Evolutionary conservation across 2,329 filamentous ascomycete genomes (phyloP).

Genomic region (Ceratocystis alfenasii): DNA sequence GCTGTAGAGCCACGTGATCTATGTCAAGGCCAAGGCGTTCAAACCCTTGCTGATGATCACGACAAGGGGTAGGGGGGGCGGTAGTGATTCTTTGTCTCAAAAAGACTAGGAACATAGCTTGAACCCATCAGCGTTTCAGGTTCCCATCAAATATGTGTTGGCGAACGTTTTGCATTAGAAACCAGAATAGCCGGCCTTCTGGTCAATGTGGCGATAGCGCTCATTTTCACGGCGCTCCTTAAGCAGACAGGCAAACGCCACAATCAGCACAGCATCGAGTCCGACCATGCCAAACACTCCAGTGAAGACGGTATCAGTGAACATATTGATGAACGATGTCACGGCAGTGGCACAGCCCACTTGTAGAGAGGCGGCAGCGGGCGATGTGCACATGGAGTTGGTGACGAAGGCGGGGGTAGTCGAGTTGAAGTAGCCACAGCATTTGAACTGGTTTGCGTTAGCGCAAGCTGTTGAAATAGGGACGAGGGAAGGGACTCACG

Average conservation of each 20-base stretch:
- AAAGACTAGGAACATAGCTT: background rate
- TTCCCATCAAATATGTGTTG: background rate
- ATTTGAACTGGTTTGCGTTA: conserved; percentile 47
- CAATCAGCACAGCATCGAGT: conserved; percentile 54
- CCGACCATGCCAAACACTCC: conserved; percentile 68
- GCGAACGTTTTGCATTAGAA: conserved; percentile 30
- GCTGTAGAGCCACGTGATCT: background rate
- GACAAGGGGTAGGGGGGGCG: too few relatives aligned
- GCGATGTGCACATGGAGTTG: conserved; percentile 55
- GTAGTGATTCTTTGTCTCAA: too few relatives aligned
- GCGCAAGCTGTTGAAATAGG: background rate
- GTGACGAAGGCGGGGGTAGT: conserved; percentile 60
- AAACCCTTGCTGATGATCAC: too few relatives aligned
- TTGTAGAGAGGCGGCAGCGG: conserved; percentile 56
- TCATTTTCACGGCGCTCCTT: conserved; percentile 72
- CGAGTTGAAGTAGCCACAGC: conserved; percentile 68
- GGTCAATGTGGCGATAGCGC: conserved; percentile 67
- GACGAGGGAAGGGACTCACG: conserved; percentile 35
- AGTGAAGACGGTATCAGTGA: conserved; percentile 67
- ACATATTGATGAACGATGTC: conserved; percentile 55
- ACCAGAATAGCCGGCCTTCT: conserved; percentile 52
- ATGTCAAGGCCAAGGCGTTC: too few relatives aligned
- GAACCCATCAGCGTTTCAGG: background rate
- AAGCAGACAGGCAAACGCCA: conserved; percentile 61
- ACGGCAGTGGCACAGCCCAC: conserved; percentile 59